Percentiles rank a stretch among this genome's conserved stretches.
Conservation (phyloP, 2,329 filamentous ascomycete species). For the Periconia sp. region DNA sequence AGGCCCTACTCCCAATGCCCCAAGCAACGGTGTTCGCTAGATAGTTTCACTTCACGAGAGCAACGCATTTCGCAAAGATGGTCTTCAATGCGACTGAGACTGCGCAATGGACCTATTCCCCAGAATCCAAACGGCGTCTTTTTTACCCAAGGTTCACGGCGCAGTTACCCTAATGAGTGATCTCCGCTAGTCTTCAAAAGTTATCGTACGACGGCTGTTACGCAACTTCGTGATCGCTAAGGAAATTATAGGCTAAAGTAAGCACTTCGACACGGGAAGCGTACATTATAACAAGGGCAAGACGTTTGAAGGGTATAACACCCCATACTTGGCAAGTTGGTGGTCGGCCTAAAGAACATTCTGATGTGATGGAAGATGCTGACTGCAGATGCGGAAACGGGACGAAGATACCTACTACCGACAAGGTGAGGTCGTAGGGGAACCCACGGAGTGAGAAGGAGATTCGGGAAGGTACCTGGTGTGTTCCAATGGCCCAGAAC, state of each 20-base stretch:
- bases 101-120: neutral
- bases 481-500: too few relatives aligned
- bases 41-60: neutral
- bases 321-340: neutral
- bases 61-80: neutral
- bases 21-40: neutral
- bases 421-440: too few relatives aligned
- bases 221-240: neutral
- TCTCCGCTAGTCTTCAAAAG: neutral
- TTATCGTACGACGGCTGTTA: too few relatives aligned
- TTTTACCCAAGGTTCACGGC: neutral
- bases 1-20: neutral
- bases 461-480: too few relatives aligned
- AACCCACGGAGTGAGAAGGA: too few relatives aligned
- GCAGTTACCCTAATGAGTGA: neutral
- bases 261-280: too few relatives aligned
- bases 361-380: neutral
- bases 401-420: too few relatives aligned
- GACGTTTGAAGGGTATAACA: too few relatives aligned
- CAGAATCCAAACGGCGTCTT: neutral
- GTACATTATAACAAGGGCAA: too few relatives aligned
- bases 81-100: neutral
- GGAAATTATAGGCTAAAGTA: neutral
- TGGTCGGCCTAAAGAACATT: neutral
- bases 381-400: too few relatives aligned